Base-by-base conservation (phyloP, 176 grass and related monocot species). In the Cocos nucifera region DNA sequence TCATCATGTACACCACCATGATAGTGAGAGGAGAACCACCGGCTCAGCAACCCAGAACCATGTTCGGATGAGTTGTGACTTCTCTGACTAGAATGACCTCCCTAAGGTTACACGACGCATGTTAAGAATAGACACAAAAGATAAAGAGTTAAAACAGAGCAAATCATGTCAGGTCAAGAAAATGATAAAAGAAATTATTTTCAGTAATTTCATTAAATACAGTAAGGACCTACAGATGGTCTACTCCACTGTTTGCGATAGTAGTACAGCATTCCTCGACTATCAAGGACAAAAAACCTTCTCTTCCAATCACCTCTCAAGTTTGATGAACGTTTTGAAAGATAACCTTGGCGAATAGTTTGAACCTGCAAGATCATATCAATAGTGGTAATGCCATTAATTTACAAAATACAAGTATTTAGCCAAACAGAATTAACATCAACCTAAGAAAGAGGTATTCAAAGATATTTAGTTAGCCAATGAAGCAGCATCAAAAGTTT, bases 251-350 rank as follows among this genome's bases (percentile, higher is more conserved):
- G 84, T 56, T 93, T 99, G 64, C 85, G 94, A 65, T 99, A 99
- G 64, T 93, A 93, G 57, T 99, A 99, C 54, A 99, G 59, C 94
- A 99, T 93, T 75, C 94, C 94, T 74, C 85, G 84, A 64, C 77
- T 93, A 69, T 99, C 94, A 21, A 99, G 88, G 63, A 93, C 94
- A 88, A 99, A 99, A 76, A 99, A 99, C 61, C 88, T 90, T 73
- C 88, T 92, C 77, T 99, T 99, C 88, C 94, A 99, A 56, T 99
- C 94, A 74, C 88, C 94, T 81, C 94, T 92, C 73, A 93, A 74
- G 64, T 99, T 99, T 21, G 94, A 99, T 71, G 94, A 99, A 65
- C 88, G 71, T 62, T 99, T 99, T 19, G 94, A 99, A 56, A 99
- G 94, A 75, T 99, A 99, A 16, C 88, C 88, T 77, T 99, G 94